Conservation (phyloP, 495 filamentous ascomycete genomes). For the Recurvomyces mirabilis region DNA sequence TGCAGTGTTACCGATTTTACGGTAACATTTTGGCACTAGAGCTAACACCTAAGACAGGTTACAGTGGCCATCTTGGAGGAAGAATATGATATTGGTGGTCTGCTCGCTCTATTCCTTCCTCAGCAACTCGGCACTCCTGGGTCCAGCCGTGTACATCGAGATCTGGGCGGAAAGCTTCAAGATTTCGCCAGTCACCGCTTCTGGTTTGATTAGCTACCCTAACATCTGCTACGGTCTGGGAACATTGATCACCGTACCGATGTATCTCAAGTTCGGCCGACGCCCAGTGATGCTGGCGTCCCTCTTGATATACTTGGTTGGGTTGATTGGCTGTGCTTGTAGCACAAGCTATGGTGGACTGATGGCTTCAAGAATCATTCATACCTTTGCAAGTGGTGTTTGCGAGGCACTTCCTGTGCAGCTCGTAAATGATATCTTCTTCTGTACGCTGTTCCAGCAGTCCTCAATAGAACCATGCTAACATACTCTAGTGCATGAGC, state of each 20-base stretch:
- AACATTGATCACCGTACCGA: constrained; percentile 45
- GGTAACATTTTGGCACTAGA: not conserved
- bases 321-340: constrained; percentile 45
- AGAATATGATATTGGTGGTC: constrained; percentile 48
- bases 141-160: constrained; percentile 49
- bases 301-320: constrained; percentile 38
- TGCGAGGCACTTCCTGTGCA: constrained; percentile 55
- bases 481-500: constrained; percentile 11
- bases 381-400: constrained; percentile 46
- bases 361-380: constrained; percentile 46
- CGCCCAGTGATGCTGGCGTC: constrained; percentile 46
- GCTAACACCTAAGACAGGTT: no score
- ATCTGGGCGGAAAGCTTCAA: constrained; percentile 46
- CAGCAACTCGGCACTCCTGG: constrained; percentile 46
- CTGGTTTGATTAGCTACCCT: constrained; percentile 48
- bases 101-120: constrained; percentile 52
- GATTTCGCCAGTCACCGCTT: constrained; percentile 39
- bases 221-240: constrained; percentile 55
- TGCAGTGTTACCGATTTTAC: no score
- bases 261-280: constrained; percentile 47
- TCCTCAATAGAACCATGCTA: not conserved
- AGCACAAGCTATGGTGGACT: constrained; percentile 40
- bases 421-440: constrained; percentile 58
- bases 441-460: constrained; percentile 17
- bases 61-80: constrained; percentile 48